Evolutionary conservation across 2,329 filamentous ascomycete genomes (phyloP), one percentile per base, ranked within the genome.

Genomic region (Aspergillus clavatus): DNA sequence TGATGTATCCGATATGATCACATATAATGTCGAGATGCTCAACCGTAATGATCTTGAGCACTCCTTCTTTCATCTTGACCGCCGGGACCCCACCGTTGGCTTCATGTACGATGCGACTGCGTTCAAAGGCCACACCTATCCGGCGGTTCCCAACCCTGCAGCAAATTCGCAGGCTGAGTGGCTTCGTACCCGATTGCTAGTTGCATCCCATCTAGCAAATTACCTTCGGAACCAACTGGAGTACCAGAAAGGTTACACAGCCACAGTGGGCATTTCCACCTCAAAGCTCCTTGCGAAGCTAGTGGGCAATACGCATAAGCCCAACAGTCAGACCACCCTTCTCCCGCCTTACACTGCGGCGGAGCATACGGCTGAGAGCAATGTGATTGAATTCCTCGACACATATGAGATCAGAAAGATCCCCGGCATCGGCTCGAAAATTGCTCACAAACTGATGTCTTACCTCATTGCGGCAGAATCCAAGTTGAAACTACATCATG

Each of bases 241-340:
- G 58, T 73, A 82, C 37, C 76, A 88, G 37, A 84, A 83, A 58
- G 88, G 89, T 1, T 95, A 91, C 67, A 95, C 89, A 0, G 86
- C 86, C 22, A 91, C 90, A 1, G 89, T 87, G 33, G 91, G 91
- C 3, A 82, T 97, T 18, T 85, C 89, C 2, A 94, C 88, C 0
- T 91, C 85, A 59, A 97, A 97, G 66, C 68, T 91, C 4, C 74
- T 95, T 8, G 82, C 87, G 47, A 97, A 97, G 66, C 76, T 97
- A 11, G 87, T 83, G 7, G 91, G 91, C 10, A 86, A 82, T 63
- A 73, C 84, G 47, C 82, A 96, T 63, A 97, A 97, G 69, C 91
- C 91, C 1, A 83, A 84, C 47, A 85, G 81, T 49, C 93, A 97
- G 66, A 97, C 91, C 0, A 89, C 87, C 0, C 72, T 97, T 6